These are phyloP conservation scores for Lecanosticta acicola DNA, from an alignment of 2,329 filamentous ascomycete genomes.

Conservation along the genomic window DNA sequence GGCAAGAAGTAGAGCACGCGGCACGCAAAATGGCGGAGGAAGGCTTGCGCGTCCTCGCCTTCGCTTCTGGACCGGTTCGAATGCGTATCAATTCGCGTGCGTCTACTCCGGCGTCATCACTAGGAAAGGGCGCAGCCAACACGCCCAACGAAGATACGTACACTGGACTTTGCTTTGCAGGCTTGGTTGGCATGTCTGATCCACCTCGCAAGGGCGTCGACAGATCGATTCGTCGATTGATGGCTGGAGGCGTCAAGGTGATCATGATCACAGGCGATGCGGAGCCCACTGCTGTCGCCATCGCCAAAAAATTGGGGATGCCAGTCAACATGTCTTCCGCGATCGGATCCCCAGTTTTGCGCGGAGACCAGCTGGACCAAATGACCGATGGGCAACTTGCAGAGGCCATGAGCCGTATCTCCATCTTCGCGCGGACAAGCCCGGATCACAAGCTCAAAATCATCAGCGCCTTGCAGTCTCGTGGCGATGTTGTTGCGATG, in stretches of 20 bases:
- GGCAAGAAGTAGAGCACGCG: conserved; percentile 68
- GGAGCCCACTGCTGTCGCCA: conserved; percentile 88
- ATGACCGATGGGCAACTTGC: conserved; percentile 84
- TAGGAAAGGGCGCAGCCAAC: conserved; percentile 3
- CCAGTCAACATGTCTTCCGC: conserved; percentile 60
- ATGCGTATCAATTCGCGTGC: conserved; percentile 21
- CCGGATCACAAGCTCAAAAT: conserved; percentile 99
- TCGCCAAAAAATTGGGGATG: conserved; percentile 94
- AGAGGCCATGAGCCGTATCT: conserved; percentile 78
- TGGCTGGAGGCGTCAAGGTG: conserved; percentile 91
- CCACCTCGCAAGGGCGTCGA: conserved; percentile 87
- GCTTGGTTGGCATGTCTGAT: conserved; percentile 94
- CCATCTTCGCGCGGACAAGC: conserved; percentile 91
- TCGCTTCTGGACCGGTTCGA: conserved; percentile 70
- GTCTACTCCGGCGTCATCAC: conserved; percentile 14
- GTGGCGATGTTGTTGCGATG: conserved; percentile 97
- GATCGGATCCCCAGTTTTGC: conserved; percentile 64
- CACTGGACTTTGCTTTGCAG: conserved; percentile 78
- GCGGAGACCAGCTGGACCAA: conserved; percentile 84
- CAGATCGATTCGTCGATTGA: conserved; percentile 78
- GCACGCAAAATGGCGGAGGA: conserved; percentile 83
- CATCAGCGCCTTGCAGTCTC: conserved; percentile 79
- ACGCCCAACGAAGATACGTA: conserved; percentile 62
- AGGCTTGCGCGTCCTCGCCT: conserved; percentile 83
- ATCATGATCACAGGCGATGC: conserved; percentile 99